These are phyloP conservation scores for Pleurotus tuber-regium DNA, from an alignment of 768 basidiomycete species.

Conservation along the genomic window DNA sequence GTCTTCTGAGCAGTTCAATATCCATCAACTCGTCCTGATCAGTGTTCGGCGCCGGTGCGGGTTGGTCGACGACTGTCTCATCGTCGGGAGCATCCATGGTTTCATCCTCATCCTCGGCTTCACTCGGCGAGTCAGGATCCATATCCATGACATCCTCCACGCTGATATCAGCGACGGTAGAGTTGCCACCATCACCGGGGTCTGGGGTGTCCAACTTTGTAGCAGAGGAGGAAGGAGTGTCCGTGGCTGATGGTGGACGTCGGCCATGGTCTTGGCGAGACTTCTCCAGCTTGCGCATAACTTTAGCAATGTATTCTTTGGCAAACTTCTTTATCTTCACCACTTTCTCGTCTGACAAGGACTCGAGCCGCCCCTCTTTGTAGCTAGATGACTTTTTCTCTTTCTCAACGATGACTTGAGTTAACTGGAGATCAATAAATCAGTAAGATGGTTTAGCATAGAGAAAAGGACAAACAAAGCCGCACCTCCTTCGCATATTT, in stretches of 20 bases:
- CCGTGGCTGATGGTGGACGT: conserved; percentile 21
- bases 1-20: background rate
- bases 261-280: conserved; percentile 27
- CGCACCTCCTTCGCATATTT: conserved; percentile 91
- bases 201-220: conserved; percentile 40
- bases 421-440: conserved; percentile 66
- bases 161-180: conserved; percentile 31
- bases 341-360: conserved; percentile 83
- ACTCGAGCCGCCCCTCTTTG: conserved; percentile 67
- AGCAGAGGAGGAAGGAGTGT: conserved; percentile 31
- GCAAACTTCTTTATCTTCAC: conserved; percentile 90
- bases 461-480: no score
- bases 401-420: conserved; percentile 84
- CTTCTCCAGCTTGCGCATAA: conserved; percentile 68
- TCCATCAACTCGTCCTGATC: conserved; percentile 7
- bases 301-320: conserved; percentile 86
- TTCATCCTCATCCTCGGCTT: conserved; percentile 29
- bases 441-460: no score
- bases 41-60: background rate
- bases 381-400: conserved; percentile 90
- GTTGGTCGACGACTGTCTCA: background rate
- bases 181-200: conserved; percentile 34
- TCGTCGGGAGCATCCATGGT: conserved; percentile 16
- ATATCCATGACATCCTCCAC: conserved; percentile 46
- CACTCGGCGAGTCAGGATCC: conserved; percentile 32